These are phyloP conservation scores for Meyerozyma sp. DNA, from an alignment of 1,139 yeast species.

Conservation along the genomic window DNA sequence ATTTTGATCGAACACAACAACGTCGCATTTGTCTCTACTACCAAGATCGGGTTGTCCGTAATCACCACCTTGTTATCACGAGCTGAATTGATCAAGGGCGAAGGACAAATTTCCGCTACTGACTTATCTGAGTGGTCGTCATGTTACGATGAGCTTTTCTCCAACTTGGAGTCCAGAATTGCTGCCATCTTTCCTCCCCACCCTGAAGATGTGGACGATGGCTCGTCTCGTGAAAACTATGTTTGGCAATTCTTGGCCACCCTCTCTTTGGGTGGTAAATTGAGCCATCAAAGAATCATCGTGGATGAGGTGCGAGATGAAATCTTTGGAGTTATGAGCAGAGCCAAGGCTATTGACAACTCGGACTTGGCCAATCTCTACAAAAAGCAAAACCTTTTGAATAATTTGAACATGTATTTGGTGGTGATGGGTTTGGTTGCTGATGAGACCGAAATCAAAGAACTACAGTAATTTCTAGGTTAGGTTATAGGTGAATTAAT, in stretches of 20 bases:
- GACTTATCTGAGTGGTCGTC: slow-evolving; percentile 70
- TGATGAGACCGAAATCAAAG: slow-evolving; percentile 58
- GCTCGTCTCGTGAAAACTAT: slow-evolving; percentile 55
- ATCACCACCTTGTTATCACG: slow-evolving; percentile 86
- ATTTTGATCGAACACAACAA: slow-evolving; percentile 69
- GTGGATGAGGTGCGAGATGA: slow-evolving; percentile 94
- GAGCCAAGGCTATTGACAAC: slow-evolving; percentile 65
- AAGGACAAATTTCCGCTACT: slow-evolving; percentile 55
- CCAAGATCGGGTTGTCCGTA: slow-evolving; percentile 82
- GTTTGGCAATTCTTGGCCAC: slow-evolving; percentile 98
- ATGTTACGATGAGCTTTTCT: slow-evolving; percentile 78
- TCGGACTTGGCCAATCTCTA: slow-evolving; percentile 50
- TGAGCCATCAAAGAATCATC: slow-evolving; percentile 89
- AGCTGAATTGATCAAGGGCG: slow-evolving; percentile 90
- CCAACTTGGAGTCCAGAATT: slow-evolving; percentile 73
- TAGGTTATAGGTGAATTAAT: not conserved
- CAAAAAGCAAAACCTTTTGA: slow-evolving; percentile 61
- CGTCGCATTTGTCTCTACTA: slow-evolving; percentile 69
- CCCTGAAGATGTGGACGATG: slow-evolving; percentile 54
- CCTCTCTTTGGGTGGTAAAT: slow-evolving; percentile 84
- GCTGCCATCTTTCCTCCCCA: slow-evolving; percentile 79
- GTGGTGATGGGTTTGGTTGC: slow-evolving; percentile 97
- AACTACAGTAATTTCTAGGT: slow-evolving; percentile 24
- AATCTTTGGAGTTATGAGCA: slow-evolving; percentile 82
- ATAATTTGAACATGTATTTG: slow-evolving; percentile 84